Percentiles rank a stretch among this genome's conserved stretches.
These are phyloP conservation scores for Leptosphaerulina australis DNA, from an alignment of 2,329 filamentous ascomycete species.

Conservation along the genomic window DNA sequence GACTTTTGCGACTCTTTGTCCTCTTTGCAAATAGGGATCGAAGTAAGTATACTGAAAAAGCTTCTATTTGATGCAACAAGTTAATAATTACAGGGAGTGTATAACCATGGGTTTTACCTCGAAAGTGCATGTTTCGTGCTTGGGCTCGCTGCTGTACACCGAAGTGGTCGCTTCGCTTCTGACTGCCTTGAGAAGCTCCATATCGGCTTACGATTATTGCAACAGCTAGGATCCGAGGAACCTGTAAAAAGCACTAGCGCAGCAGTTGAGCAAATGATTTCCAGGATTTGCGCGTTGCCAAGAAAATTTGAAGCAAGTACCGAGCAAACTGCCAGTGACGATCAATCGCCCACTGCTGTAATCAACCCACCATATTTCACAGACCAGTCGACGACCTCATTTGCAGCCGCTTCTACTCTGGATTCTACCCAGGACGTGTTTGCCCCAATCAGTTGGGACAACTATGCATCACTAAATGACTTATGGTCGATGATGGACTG, in stretches of 20 bases:
- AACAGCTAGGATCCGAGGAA: slow-evolving; percentile 2
- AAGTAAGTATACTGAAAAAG: neutral
- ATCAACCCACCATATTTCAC: neutral
- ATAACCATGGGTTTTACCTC: slow-evolving; percentile 11
- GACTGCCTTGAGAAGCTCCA: slow-evolving; percentile 5
- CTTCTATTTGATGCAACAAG: too few species aligned
- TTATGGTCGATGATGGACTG: slow-evolving; percentile 18
- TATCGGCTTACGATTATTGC: slow-evolving; percentile 3
- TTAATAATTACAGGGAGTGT: slow-evolving; percentile 3
- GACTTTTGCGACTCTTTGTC: slow-evolving; percentile 9
- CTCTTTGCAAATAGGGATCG: slow-evolving; percentile 4
- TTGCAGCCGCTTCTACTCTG: neutral
- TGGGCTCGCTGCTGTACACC: slow-evolving; percentile 6
- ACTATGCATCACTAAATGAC: slow-evolving; percentile 8
- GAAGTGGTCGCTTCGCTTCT: neutral
- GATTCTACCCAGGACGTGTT: neutral
- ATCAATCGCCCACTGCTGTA: neutral
- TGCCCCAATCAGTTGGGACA: neutral
- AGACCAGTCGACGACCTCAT: neutral
- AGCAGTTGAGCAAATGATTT: slow-evolving; percentile 14
- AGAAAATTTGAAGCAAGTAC: neutral
- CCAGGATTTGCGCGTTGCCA: neutral
- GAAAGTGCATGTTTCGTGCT: slow-evolving; percentile 15
- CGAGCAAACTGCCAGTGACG: too few species aligned
- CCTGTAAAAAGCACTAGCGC: slow-evolving; percentile 1